phyloP scores from a whole-genome alignment of 805 yeast genomes.

The Candida vaughaniae region DNA sequence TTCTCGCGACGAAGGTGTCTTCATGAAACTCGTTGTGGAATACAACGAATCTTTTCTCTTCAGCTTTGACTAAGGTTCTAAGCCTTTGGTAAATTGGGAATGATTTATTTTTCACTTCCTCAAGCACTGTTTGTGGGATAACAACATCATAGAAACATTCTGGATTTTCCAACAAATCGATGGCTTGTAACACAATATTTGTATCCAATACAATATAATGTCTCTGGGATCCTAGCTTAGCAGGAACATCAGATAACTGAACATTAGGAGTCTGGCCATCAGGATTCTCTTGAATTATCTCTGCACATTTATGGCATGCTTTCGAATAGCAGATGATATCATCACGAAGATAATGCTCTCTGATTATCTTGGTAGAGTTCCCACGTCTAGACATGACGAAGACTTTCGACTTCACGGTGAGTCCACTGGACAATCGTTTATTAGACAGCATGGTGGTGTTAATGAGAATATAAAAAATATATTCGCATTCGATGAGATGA shows the following conservation, averaged over 20 bases:
- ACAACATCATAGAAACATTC: constrained; percentile 84
- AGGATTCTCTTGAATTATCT: constrained; percentile 58
- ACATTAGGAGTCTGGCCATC: constrained; percentile 65
- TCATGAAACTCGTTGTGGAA: constrained; percentile 90
- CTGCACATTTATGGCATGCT: constrained; percentile 62
- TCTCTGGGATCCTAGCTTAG: constrained; percentile 46
- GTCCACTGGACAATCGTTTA: constrained; percentile 40
- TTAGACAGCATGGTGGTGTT: constrained; percentile 22
- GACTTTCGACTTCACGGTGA: constrained; percentile 79
- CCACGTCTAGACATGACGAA: constrained; percentile 90
- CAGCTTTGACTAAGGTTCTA: constrained; percentile 70
- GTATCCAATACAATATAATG: constrained; percentile 89
- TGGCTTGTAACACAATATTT: constrained; percentile 81
- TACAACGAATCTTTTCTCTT: constrained; percentile 80
- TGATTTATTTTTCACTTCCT: constrained; percentile 86
- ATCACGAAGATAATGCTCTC: constrained; percentile 89
- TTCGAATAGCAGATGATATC: constrained; percentile 90
- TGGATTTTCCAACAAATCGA: constrained; percentile 80
- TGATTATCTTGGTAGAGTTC: constrained; percentile 82
- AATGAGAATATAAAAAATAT: too few species aligned
- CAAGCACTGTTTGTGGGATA: constrained; percentile 92
- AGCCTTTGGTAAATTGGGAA: constrained; percentile 85
- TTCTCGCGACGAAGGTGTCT: constrained; percentile 64
- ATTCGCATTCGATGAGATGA: constrained; percentile 1
- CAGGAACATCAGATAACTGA: constrained; percentile 64